Percentiles rank a stretch among this genome's conserved stretches.
Conservation (phyloP, 371 early-diverging fungal species). For the Rhizomucor pusillus region DNA sequence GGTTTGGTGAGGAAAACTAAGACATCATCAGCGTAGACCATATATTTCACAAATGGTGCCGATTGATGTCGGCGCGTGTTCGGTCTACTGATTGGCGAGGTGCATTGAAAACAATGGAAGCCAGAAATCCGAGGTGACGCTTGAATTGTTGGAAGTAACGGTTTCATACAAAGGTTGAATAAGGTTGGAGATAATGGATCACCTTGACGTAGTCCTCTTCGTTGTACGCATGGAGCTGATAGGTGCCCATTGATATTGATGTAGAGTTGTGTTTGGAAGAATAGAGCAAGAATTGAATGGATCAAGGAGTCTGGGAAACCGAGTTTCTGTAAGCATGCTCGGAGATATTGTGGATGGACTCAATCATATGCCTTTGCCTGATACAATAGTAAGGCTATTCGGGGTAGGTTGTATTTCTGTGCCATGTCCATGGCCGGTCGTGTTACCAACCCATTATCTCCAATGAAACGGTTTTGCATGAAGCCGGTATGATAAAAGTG, state of each 20-base stretch:
- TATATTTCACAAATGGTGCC: constrained; percentile 7
- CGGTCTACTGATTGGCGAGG: not conserved
- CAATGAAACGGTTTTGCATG: constrained; percentile 8
- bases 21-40: constrained; percentile 23
- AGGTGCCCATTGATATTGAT: constrained; percentile 23
- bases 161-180: constrained; percentile 32
- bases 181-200: constrained; percentile 26
- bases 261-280: constrained; percentile 17
- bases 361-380: constrained; percentile 16
- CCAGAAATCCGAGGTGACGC: not conserved
- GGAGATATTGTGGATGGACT: constrained; percentile 15
- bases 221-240: constrained; percentile 8
- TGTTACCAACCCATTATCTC: constrained; percentile 9
- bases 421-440: constrained; percentile 4
- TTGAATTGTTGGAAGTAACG: constrained; percentile 12
- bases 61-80: not conserved
- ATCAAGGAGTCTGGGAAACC: constrained; percentile 3
- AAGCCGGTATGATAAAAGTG: constrained; percentile 15
- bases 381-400: constrained; percentile 7
- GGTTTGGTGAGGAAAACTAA: constrained; percentile 18
- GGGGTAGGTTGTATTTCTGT: not conserved
- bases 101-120: too few relatives aligned
- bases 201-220: constrained; percentile 22
- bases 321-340: not conserved
- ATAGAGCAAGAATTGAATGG: constrained; percentile 1